A percentile compares a stretch with the other conserved stretches of the same genome.
These are phyloP conservation scores for Boletus tomentosulus DNA, from an alignment of 768 basidiomycete genomes.

Conservation along the genomic window DNA sequence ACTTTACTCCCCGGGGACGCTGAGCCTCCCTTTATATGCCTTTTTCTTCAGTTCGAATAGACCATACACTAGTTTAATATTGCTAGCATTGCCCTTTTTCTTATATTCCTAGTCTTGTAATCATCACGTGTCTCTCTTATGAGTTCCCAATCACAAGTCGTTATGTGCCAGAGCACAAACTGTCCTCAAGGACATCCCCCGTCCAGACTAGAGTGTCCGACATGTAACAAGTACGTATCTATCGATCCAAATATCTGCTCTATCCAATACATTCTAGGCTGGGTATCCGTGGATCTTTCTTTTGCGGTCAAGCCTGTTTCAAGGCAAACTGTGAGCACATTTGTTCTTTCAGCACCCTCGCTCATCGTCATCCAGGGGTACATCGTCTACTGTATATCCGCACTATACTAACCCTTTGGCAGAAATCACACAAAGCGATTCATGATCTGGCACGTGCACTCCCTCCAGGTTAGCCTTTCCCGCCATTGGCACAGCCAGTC, in stretches of 20 bases:
- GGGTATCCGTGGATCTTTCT: slow-evolving; percentile 80
- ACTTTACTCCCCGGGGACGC: slow-evolving; percentile 46
- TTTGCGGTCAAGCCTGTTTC: slow-evolving; percentile 96
- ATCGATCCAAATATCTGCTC: not conserved
- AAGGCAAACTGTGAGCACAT: slow-evolving; percentile 79
- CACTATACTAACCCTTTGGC: not conserved
- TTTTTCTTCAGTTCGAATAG: slow-evolving; percentile 21
- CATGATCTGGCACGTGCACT: slow-evolving; percentile 55
- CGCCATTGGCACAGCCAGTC: not conserved
- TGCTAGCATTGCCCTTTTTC: slow-evolving; percentile 23
- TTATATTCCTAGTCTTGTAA: no score
- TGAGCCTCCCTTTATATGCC: slow-evolving; percentile 17
- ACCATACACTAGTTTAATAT: slow-evolving; percentile 6
- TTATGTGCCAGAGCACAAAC: slow-evolving; percentile 62
- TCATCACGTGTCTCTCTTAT: slow-evolving; percentile 22
- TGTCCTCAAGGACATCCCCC: slow-evolving; percentile 83
- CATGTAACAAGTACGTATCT: slow-evolving; percentile 77
- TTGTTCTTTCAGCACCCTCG: not conserved
- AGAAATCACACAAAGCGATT: slow-evolving; percentile 82
- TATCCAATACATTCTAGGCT: slow-evolving; percentile 44
- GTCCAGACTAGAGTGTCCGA: slow-evolving; percentile 87
- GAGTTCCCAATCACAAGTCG: slow-evolving; percentile 32
- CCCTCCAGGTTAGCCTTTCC: slow-evolving; percentile 7
- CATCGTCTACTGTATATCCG: not conserved
- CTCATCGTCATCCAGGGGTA: slow-evolving; percentile 24